Conservation (phyloP, 306 rosid genomes). For the Sicyos baderoa region DNA sequence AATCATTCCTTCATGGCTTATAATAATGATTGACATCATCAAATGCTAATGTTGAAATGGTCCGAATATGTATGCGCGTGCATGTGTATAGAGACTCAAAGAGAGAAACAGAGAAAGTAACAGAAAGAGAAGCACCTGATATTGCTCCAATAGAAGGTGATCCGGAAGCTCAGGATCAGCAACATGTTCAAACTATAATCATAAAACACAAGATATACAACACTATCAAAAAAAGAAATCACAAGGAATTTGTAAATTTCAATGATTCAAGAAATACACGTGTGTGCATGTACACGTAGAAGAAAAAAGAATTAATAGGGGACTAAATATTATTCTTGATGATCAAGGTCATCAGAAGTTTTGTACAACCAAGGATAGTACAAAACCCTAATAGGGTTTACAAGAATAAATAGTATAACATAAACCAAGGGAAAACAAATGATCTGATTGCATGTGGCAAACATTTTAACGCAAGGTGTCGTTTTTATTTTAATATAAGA, state of each 20-base stretch:
- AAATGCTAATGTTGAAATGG: constrained; percentile 9
- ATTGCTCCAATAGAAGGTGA: constrained; percentile 85
- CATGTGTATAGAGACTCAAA: not conserved
- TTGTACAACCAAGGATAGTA: not conserved
- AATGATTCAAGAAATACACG: too few relatives aligned
- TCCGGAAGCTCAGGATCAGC: constrained; percentile 95
- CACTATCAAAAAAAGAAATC: constrained; percentile 13
- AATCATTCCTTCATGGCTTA: not conserved
- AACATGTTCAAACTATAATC: constrained; percentile 60
- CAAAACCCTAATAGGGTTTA: not conserved
- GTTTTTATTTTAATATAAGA: not conserved
- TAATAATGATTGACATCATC: not conserved
- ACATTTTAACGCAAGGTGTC: not conserved
- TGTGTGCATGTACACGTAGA: too few relatives aligned
- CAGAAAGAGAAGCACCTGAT: constrained; percentile 52
- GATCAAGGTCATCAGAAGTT: not conserved
- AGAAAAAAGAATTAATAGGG: not conserved
- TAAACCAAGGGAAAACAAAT: not conserved
- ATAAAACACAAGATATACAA: constrained; percentile 29
- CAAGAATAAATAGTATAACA: not conserved
- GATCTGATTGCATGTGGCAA: not conserved
- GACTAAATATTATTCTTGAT: not conserved
- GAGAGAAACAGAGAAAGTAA: not conserved
- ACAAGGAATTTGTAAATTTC: too few relatives aligned
- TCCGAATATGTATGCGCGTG: not conserved